These are phyloP conservation scores for Lenwebbia sp. DNA, from an alignment of 345 rosid genomes.

Conservation along the genomic window DNA sequence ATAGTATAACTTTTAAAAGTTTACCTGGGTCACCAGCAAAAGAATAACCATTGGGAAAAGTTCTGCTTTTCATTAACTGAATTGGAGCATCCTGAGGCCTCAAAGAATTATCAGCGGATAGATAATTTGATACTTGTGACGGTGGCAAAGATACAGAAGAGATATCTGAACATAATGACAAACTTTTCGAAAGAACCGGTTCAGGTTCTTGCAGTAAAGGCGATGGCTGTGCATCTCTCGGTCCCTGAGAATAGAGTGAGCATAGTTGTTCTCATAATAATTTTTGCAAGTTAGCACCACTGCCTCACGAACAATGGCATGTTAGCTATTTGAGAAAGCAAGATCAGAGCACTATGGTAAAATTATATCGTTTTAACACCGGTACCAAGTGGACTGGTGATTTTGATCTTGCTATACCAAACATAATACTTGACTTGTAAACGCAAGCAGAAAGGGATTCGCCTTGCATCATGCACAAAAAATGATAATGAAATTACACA, in stretches of 20 bases:
- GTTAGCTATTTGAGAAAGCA: not conserved
- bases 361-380: not conserved
- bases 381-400: not conserved
- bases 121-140: not conserved
- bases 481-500: not conserved
- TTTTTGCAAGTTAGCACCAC: not conserved
- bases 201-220: not conserved
- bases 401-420: not conserved
- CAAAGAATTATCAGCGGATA: not conserved
- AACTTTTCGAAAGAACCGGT: not conserved
- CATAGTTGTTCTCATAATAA: not conserved
- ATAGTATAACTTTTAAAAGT: not conserved
- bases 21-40: slow-evolving; percentile 5
- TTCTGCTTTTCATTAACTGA: not conserved
- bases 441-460: not conserved
- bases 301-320: not conserved
- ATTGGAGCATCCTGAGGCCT: not conserved
- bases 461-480: not conserved
- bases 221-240: not conserved
- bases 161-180: not conserved
- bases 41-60: not conserved
- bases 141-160: not conserved
- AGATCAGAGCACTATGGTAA: not conserved
- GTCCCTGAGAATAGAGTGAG: not conserved
- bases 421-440: not conserved